Evolutionary conservation across 2,329 filamentous ascomycete species (phyloP).

Genomic region (Fusarium caatingaense): DNA sequence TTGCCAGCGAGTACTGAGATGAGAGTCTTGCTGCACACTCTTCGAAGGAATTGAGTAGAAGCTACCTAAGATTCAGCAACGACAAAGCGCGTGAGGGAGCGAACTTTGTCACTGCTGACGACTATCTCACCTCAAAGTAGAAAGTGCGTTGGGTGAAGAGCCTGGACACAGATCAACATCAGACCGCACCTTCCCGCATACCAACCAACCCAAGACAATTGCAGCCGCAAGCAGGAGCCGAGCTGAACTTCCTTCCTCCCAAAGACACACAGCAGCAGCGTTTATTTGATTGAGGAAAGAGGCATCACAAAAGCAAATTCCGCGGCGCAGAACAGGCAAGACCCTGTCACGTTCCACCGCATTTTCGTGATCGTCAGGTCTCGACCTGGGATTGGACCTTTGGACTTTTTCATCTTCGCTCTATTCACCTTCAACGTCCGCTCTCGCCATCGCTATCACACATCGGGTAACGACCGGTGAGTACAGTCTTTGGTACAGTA

Average conservation of each 20-base stretch:
- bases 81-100: slow-evolving; percentile 8
- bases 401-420: slow-evolving; percentile 14
- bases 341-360: slow-evolving; percentile 38
- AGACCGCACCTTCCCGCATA: slow-evolving; percentile 28
- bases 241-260: not conserved
- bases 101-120: slow-evolving; percentile 25
- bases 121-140: not conserved
- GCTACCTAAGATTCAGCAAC: not conserved
- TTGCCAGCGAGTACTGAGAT: not conserved
- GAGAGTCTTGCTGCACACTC: not conserved
- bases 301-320: slow-evolving; percentile 14
- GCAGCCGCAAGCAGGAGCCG: slow-evolving; percentile 11
- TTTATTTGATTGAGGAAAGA: slow-evolving; percentile 18
- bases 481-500: slow-evolving; percentile 14
- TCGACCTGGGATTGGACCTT: slow-evolving; percentile 13
- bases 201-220: slow-evolving; percentile 11
- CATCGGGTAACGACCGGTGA: slow-evolving; percentile 26
- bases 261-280: not conserved
- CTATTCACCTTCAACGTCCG: slow-evolving; percentile 24
- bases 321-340: slow-evolving; percentile 25
- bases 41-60: slow-evolving; percentile 9
- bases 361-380: slow-evolving; percentile 34
- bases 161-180: slow-evolving; percentile 15
- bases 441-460: slow-evolving; percentile 29
- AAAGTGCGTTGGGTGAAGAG: slow-evolving; percentile 8